A percentile compares a stretch with the other conserved stretches of the same genome.
These are phyloP conservation scores for Acanthamoeba culbertsoni DNA, from an alignment of 208 protist genomes.

Conservation along the genomic window DNA sequence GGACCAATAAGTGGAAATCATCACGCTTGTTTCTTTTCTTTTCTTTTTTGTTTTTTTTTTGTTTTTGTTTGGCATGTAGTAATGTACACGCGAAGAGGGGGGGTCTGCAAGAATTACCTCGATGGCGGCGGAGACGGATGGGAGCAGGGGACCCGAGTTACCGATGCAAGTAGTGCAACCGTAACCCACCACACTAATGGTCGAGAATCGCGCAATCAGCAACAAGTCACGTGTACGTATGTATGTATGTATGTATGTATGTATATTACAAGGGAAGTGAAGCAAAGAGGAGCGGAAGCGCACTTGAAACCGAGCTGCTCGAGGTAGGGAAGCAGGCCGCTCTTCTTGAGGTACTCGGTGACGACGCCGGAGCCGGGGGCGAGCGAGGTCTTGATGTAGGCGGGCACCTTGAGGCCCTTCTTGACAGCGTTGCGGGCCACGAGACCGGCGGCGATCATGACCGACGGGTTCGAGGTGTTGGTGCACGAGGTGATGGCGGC, in stretches of 20 bases:
- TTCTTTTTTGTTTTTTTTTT: too few relatives aligned
- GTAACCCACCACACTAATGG: conserved; percentile 88
- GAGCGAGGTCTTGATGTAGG: conserved; percentile 94
- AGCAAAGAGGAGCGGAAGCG: neutral
- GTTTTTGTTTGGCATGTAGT: too few relatives aligned
- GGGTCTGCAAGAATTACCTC: too few relatives aligned
- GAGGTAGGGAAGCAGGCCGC: conserved; percentile 88
- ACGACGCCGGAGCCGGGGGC: conserved; percentile 92
- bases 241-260: neutral
- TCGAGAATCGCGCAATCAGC: neutral
- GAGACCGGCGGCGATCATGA: conserved; percentile 91
- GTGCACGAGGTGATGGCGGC: conserved; percentile 96
- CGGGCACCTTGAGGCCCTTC: conserved; percentile 87
- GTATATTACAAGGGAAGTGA: conserved; percentile 31
- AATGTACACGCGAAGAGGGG: too few relatives aligned
- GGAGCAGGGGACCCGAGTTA: conserved; percentile 91
- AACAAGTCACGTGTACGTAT: neutral
- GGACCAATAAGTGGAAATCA: conserved; percentile 28
- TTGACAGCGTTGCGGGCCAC: conserved; percentile 92
- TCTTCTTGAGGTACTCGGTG: conserved; percentile 90
- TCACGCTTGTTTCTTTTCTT: too few relatives aligned
- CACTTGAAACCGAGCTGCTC: conserved; percentile 86
- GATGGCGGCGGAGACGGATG: conserved; percentile 87
- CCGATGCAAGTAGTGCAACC: conserved; percentile 98
- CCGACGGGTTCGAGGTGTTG: conserved; percentile 95